Evolutionary conservation across 306 rosid species (phyloP).

Genomic region (Amphicarpaea edgeworthii): DNA sequence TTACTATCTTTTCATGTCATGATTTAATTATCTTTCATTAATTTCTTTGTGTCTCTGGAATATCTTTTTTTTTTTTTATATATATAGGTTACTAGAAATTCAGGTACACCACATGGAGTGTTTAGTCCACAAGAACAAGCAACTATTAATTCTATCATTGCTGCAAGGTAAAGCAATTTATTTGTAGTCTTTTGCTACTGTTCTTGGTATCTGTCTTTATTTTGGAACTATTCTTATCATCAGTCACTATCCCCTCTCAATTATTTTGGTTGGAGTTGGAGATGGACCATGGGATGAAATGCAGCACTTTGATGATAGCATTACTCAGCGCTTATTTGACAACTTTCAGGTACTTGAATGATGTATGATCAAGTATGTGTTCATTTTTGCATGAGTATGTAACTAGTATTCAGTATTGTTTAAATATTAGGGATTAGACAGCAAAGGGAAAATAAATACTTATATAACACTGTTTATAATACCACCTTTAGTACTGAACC

Average conservation of each 20-base stretch:
- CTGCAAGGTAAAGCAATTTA: constrained; percentile 71
- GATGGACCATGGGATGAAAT: constrained; percentile 96
- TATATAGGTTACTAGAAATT: constrained; percentile 70
- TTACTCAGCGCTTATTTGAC: constrained; percentile 78
- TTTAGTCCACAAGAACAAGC: constrained; percentile 78
- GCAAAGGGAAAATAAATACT: background rate
- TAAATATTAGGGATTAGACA: background rate
- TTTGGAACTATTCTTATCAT: constrained; percentile 35
- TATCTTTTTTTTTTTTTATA: constrained; percentile 1
- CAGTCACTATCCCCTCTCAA: constrained; percentile 84
- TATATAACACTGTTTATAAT: too few species aligned
- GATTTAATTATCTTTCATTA: constrained; percentile 15
- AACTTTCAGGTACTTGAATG: constrained; percentile 78
- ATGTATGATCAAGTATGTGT: constrained; percentile 16
- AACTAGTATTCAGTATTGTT: background rate
- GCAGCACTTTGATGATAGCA: constrained; percentile 77
- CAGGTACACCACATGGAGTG: constrained; percentile 68
- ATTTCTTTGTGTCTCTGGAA: constrained; percentile 39
- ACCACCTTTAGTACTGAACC: background rate
- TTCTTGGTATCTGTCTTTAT: constrained; percentile 37
- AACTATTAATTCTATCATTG: constrained; percentile 70
- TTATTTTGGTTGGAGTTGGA: constrained; percentile 89
- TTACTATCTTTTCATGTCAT: constrained; percentile 11
- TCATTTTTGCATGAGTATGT: background rate
- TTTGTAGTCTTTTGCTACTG: constrained; percentile 28